Evolutionary conservation across 2,329 filamentous ascomycete genomes (phyloP), one percentile per base, ranked within the genome.

Genomic region (Fusarium lateritium): DNA sequence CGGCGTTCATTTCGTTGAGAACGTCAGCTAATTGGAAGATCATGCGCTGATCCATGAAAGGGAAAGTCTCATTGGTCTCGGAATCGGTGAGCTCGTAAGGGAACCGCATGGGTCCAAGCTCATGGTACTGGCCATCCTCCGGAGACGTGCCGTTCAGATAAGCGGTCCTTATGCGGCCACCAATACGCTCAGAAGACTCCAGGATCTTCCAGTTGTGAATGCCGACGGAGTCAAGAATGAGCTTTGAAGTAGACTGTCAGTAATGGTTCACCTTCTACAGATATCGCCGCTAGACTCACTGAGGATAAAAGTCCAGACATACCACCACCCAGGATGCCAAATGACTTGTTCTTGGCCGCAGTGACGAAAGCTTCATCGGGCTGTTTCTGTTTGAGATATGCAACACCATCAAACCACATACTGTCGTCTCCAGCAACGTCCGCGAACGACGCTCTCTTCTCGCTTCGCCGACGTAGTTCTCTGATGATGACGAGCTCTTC

Each of bases 41-140:
- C 75, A 92, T 83, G 65, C 87, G 83, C 69, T 91, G 88, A 69
- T 91, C 89, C 24, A 85, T 83, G 66, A 91, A 88, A 56, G 88
- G 83, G 64, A 82, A 79, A 0, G 85, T 89, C 72, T 86, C 82
- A 63, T 89, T 88, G 7, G 82, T 83, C 36, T 81, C 80, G 1
- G 83, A 82, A 31, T 83, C 83, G 3, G 83, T 75, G 65, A 87
- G 83, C 6, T 82, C 83, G 10, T 85, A 80, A 0, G 89, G 89
- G 65, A 91, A 89, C 2, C 89, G 80, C 88, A 91, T 91, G 0
- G 88, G 87, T 0, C 89, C 89, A 85, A 84, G 84, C 72, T 91
- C 89, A 19, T 66, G 62, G 31, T 62, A 67, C 15, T 67, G 57
- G 72, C 42, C 59, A 22, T 77, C 74, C 9, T 70, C 55, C 1